Percentiles rank a stretch among this genome's conserved stretches.
phyloP scores from a whole-genome alignment of 2,329 filamentous ascomycete species.

The Calonectria hawksworthii region DNA sequence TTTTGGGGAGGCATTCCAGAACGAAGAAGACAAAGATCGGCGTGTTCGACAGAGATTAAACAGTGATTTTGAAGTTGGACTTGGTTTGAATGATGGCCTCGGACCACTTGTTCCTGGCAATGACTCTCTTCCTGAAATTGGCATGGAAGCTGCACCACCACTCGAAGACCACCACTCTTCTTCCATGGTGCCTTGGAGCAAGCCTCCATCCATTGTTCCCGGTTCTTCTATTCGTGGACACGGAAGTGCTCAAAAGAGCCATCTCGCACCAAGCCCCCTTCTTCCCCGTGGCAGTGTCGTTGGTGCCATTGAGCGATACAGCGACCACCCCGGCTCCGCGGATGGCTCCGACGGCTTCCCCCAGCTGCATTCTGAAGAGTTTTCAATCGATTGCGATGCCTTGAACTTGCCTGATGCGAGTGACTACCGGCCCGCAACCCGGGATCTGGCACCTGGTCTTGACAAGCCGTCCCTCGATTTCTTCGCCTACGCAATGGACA shows the following conservation, averaged over 20 bases:
- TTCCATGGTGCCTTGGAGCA: conserved; percentile 67
- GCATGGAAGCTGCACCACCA: conserved; percentile 75
- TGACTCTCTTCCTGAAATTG: conserved; percentile 72
- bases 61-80: conserved; percentile 47
- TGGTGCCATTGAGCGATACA: conserved; percentile 62
- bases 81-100: conserved; percentile 42
- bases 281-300: conserved; percentile 54
- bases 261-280: conserved; percentile 53
- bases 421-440: conserved; percentile 50
- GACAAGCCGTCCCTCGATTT: conserved; percentile 63
- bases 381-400: conserved; percentile 47
- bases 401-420: conserved; percentile 45
- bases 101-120: conserved; percentile 53
- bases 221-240: conserved; percentile 61
- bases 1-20: conserved; percentile 60
- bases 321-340: conserved; percentile 55
- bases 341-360: conserved; percentile 52
- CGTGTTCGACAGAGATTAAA: conserved; percentile 55
- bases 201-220: conserved; percentile 59
- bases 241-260: conserved; percentile 53
- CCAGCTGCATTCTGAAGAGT: conserved; percentile 46
- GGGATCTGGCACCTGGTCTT: conserved; percentile 53
- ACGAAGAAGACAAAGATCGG: conserved; percentile 52
- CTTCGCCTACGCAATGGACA: conserved; percentile 57
- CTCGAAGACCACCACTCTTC: conserved; percentile 76